phyloP scores from a whole-genome alignment of 73 alveolate species.

The Paramecium sexaurelia region DNA sequence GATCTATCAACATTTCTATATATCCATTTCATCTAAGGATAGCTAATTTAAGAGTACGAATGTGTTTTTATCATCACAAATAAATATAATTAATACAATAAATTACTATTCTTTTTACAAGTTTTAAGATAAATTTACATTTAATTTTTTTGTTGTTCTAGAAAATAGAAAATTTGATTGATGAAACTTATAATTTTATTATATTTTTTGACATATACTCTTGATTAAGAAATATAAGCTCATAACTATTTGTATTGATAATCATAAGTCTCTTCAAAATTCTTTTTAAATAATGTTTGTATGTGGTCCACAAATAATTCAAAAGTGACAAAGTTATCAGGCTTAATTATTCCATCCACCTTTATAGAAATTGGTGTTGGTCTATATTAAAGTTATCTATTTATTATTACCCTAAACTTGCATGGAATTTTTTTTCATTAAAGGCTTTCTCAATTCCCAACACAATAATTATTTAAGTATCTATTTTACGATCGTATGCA shows the following conservation, averaged over 20 bases:
- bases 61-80: too few species aligned
- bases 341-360: not conserved
- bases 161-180: too few species aligned
- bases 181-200: too few species aligned
- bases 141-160: too few species aligned
- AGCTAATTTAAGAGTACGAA: too few species aligned
- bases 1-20: too few species aligned
- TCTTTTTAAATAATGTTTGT: not conserved
- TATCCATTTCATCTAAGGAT: too few species aligned
- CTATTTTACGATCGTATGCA: conserved; percentile 39
- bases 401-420: not conserved
- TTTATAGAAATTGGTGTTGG: not conserved
- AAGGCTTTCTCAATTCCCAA: conserved; percentile 41
- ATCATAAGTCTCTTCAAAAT: conserved; percentile 4
- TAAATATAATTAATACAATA: too few species aligned
- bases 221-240: not conserved
- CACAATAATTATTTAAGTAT: not conserved
- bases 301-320: not conserved
- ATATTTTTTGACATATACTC: too few species aligned
- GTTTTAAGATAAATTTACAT: too few species aligned
- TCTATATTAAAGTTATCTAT: not conserved
- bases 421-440: conserved; percentile 45
- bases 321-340: not conserved
- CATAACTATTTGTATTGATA: not conserved
- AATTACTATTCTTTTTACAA: too few species aligned